Percentiles rank a stretch among this genome's conserved stretches.
Evolutionary conservation across 2,329 filamentous ascomycete species (phyloP).

Genomic region (Talaromyces atroroseus): DNA sequence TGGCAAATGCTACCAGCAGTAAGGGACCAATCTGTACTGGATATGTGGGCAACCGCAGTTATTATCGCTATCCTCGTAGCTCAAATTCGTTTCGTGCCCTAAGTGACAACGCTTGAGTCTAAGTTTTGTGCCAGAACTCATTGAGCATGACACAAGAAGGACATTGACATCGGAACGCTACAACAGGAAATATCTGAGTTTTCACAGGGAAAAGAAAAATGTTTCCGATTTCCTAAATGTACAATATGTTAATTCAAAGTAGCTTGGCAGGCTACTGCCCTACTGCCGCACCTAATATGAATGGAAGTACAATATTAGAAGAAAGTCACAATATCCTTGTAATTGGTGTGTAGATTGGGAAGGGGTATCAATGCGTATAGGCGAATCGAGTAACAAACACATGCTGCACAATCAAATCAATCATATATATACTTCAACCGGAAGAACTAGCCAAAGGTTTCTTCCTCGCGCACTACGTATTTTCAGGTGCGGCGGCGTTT

Average conservation of each 20-base stretch:
- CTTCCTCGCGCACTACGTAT: not conserved
- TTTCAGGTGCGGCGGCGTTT: conserved; percentile 12
- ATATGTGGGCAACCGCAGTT: not conserved
- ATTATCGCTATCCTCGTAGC: not conserved
- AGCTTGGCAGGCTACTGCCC: not conserved
- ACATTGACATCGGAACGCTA: not conserved
- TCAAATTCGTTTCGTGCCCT: not conserved
- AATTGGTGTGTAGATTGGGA: not conserved
- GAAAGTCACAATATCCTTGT: not conserved
- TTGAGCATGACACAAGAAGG: not conserved
- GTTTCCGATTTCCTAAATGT: not conserved
- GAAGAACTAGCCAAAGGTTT: not conserved
- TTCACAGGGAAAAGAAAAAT: not conserved
- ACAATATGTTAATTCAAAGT: not conserved
- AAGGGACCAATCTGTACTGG: not conserved
- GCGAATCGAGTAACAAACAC: not conserved
- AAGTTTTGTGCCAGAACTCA: not conserved
- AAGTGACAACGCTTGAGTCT: not conserved
- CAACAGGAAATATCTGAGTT: not conserved
- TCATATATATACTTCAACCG: not conserved
- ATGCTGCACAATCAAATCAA: conserved; percentile 3
- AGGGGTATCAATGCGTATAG: conserved; percentile 11
- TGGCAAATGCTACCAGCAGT: not conserved
- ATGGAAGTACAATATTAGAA: conserved; percentile 1
- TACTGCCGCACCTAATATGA: not conserved